Conservation (phyloP, 2,329 filamentous ascomycete species). For the Harringtonia lauricola region DNA sequence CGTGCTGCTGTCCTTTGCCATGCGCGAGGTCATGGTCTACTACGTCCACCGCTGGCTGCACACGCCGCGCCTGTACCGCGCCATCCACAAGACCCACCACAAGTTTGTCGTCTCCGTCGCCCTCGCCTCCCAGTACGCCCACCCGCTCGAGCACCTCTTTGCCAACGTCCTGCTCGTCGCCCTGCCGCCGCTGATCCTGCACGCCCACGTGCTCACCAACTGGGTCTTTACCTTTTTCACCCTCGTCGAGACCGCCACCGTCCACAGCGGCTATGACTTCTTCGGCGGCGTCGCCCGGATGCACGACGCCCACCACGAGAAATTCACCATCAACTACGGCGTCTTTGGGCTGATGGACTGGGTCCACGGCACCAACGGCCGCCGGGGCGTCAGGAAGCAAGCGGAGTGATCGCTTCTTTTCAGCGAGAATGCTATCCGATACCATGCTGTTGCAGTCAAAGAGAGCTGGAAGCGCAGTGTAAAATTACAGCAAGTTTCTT, state of each 20-base stretch:
- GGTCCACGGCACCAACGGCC: constrained; percentile 35
- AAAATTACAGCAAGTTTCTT: too few relatives aligned
- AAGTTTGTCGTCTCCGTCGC: constrained; percentile 43
- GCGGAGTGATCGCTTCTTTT: neutral
- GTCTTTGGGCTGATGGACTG: constrained; percentile 41
- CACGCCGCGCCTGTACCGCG: constrained; percentile 32
- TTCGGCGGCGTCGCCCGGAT: constrained; percentile 32
- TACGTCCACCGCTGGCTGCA: constrained; percentile 44
- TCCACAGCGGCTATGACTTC: constrained; percentile 49
- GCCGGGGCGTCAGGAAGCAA: too few relatives aligned
- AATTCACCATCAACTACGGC: constrained; percentile 42
- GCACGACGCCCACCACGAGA: constrained; percentile 48
- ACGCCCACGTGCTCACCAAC: constrained; percentile 38
- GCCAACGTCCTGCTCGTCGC: constrained; percentile 41
- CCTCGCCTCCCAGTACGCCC: constrained; percentile 43
- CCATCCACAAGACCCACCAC: constrained; percentile 46
- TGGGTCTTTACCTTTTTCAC: constrained; percentile 37
- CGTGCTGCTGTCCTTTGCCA: constrained; percentile 26
- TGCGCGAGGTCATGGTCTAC: constrained; percentile 43
- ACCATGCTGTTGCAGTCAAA: too few relatives aligned
- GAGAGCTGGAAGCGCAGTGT: too few relatives aligned
- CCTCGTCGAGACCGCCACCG: constrained; percentile 39
- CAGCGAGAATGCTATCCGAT: too few relatives aligned
- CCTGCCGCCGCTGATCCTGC: constrained; percentile 33
- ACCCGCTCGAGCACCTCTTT: constrained; percentile 43